These are phyloP conservation scores for Rosa multiflora DNA, from an alignment of 306 rosid species.

Conservation along the genomic window DNA sequence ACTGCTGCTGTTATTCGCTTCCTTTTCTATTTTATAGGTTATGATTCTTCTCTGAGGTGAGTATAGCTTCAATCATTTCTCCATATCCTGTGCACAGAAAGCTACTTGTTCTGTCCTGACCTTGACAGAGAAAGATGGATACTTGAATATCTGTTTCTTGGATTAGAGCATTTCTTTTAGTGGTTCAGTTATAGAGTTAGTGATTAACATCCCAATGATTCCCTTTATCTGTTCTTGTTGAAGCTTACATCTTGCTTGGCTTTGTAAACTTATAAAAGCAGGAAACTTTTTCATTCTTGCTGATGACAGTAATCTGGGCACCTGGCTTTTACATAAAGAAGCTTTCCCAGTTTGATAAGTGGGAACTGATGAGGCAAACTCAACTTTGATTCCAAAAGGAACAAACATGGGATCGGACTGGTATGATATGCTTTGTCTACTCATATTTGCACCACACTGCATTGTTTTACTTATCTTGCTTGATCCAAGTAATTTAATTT, in stretches of 20 bases:
- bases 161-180: background rate
- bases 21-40: constrained; percentile 14
- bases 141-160: background rate
- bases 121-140: background rate
- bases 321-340: constrained; percentile 20
- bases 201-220: background rate
- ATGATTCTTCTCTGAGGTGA: constrained; percentile 6
- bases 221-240: background rate
- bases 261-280: background rate
- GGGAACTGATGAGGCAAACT: constrained; percentile 20
- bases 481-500: background rate
- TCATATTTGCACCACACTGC: constrained; percentile 14
- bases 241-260: constrained; percentile 20
- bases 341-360: constrained; percentile 22
- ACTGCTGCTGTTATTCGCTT: constrained; percentile 13
- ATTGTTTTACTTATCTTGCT: constrained; percentile 6
- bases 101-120: background rate
- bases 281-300: constrained; percentile 6
- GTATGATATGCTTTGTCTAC: constrained; percentile 29
- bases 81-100: background rate
- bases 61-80: constrained; percentile 9
- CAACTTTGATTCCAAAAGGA: constrained; percentile 5
- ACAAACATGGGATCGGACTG: constrained; percentile 14
- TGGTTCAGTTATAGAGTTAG: background rate
- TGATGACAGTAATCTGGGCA: constrained; percentile 14